Conservation (phyloP, 495 filamentous ascomycete species). For the Halenospora varia region DNA sequence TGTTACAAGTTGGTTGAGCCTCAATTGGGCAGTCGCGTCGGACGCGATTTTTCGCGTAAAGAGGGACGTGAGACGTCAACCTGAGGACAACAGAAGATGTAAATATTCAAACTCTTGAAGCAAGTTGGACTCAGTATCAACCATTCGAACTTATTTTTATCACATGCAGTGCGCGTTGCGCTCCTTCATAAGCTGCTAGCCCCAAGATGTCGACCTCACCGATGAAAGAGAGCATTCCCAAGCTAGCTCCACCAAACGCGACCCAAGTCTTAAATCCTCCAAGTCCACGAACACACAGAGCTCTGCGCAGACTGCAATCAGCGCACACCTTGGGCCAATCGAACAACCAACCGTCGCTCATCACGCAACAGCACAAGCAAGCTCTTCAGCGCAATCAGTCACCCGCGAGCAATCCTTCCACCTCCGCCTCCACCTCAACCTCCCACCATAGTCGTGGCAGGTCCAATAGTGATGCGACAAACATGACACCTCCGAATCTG, state of each 20-base stretch:
- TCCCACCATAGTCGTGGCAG: slow-evolving; percentile 41
- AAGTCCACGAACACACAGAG: slow-evolving; percentile 43
- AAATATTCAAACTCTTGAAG: too few species aligned
- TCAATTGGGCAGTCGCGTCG: too few species aligned
- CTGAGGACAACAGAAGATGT: too few species aligned
- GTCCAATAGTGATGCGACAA: slow-evolving; percentile 69
- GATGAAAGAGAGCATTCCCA: slow-evolving; percentile 19
- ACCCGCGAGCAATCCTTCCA: slow-evolving; percentile 10
- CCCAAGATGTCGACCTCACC: slow-evolving; percentile 21
- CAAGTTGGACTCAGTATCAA: too few species aligned
- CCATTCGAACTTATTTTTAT: too few species aligned
- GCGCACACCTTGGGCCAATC: slow-evolving; percentile 48
- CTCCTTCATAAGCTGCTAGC: too few species aligned
- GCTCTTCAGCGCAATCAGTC: slow-evolving; percentile 22
- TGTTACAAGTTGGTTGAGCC: too few species aligned
- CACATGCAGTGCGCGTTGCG: too few species aligned
- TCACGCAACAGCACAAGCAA: slow-evolving; percentile 31
- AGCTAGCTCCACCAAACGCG: slow-evolving; percentile 22
- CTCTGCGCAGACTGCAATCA: slow-evolving; percentile 51
- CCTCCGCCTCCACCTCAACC: slow-evolving; percentile 15
- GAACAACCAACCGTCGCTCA: slow-evolving; percentile 21
- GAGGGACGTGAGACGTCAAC: too few species aligned
- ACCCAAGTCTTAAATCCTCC: slow-evolving; percentile 31
- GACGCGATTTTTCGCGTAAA: too few species aligned
- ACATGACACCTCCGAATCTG: slow-evolving; percentile 14